These are phyloP conservation scores for Stagonosporopsis chrysanthemi DNA, from an alignment of 2,329 filamentous ascomycete species.

Conservation along the genomic window DNA sequence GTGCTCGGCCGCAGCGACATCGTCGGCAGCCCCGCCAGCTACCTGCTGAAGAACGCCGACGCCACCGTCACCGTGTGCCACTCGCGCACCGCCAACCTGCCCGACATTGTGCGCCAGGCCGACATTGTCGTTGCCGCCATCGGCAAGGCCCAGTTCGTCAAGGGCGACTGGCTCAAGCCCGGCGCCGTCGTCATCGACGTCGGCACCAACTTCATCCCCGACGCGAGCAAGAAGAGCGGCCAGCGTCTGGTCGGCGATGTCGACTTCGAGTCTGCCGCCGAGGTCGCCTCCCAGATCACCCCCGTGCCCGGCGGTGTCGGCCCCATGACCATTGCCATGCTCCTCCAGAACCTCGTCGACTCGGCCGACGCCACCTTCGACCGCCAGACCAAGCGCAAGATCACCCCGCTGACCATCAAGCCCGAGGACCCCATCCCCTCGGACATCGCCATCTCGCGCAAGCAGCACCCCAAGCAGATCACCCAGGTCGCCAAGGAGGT, in stretches of 20 bases:
- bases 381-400: constrained; percentile 78
- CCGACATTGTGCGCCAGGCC: constrained; percentile 78
- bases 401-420: constrained; percentile 84
- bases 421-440: constrained; percentile 85
- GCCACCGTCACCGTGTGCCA: constrained; percentile 97
- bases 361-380: constrained; percentile 84
- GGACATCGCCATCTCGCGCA: constrained; percentile 89
- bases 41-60: constrained; percentile 91
- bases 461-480: constrained; percentile 91
- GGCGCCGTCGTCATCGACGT: constrained; percentile 97
- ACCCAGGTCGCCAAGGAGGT: constrained; percentile 83
- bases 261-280: constrained; percentile 81
- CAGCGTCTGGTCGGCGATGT: constrained; percentile 94
- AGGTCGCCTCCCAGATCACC: constrained; percentile 92
- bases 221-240: constrained; percentile 89
- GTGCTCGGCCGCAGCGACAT: constrained; percentile 96
- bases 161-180: constrained; percentile 94
- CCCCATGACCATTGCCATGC: constrained; percentile 98
- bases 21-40: constrained; percentile 95
- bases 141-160: constrained; percentile 84
- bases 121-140: constrained; percentile 94
- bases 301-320: constrained; percentile 96
- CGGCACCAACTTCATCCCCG: constrained; percentile 93
- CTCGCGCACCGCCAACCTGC: constrained; percentile 79
- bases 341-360: constrained; percentile 93